Evolutionary conservation across 2,329 filamentous ascomycete genomes (phyloP), one percentile per base, ranked within the genome.

Genomic region (Aureobasidium sp.): DNA sequence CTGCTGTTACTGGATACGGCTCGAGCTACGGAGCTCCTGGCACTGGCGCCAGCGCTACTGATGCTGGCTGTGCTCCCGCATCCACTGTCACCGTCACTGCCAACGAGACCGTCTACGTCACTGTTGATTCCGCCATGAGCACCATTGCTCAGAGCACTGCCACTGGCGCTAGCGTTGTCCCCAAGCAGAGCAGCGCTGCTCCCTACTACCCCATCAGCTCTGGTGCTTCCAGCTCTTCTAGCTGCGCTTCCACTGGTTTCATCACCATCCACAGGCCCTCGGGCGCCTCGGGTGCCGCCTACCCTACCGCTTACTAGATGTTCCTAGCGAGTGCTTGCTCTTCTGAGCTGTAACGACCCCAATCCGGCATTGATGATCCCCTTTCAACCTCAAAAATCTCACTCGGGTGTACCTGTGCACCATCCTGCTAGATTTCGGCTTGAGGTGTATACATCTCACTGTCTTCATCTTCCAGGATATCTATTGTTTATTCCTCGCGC

Each of bases 71-170:
- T 64, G 69, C 63, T 62, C 66, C 65, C 26, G 64, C 66, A 36
- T 63, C 51, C 57, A 73, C 71, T 47, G 70, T 72, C 39, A 74
- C 72, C 36, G 70, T 71, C 36, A 73, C 71, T 27, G 69, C 69
- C 67, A 69, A 68, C 64, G 69, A 71, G 66, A 72, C 69, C 46
- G 67, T 70, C 62, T 63, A 63, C 55, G 52, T 66, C 32, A 47
- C 62, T 17, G 34, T 63, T 32, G 59, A 61, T 44, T 32, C 56
- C 4, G 48, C 56, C 20, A 51, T 59, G 12, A 53, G 46, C 51
- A 43, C 61, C 7, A 39, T 63, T 34, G 62, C 59, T 36, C 43
- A 17, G 34, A 56, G 50, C 59, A 55, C 62, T 41, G 34, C 50
- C 13, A 62, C 52, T 20, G 53, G 59, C 37, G 55, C 55, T 20